These are phyloP conservation scores for Lactarius pseudohatsudake DNA, from an alignment of 768 basidiomycete genomes.

Conservation along the genomic window DNA sequence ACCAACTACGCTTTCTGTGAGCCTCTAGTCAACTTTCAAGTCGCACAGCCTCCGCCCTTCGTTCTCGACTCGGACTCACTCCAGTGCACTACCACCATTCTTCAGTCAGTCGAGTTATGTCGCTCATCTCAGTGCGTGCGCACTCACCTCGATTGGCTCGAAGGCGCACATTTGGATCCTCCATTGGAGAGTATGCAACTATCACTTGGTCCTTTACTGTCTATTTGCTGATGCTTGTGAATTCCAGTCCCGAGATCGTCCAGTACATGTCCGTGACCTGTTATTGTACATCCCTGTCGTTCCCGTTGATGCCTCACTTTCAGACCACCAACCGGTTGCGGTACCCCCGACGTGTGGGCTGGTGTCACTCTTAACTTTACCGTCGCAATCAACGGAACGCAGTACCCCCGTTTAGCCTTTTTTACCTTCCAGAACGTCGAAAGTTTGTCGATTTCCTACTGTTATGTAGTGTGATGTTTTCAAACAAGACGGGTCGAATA, in stretches of 20 bases:
- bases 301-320: background rate
- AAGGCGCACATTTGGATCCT: slow-evolving; percentile 72
- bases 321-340: slow-evolving; percentile 74
- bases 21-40: slow-evolving; percentile 59
- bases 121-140: slow-evolving; percentile 10
- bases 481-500: slow-evolving; percentile 31
- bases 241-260: slow-evolving; percentile 57
- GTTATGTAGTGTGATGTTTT: background rate
- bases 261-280: slow-evolving; percentile 52
- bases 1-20: slow-evolving; percentile 25
- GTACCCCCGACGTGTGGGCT: slow-evolving; percentile 68
- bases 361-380: slow-evolving; percentile 76
- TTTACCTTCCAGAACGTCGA: slow-evolving; percentile 29
- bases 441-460: no score
- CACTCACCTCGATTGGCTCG: background rate
- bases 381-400: slow-evolving; percentile 74
- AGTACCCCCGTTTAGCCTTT: slow-evolving; percentile 68
- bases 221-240: background rate
- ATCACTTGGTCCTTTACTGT: background rate
- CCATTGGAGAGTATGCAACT: slow-evolving; percentile 58
- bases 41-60: slow-evolving; percentile 70
- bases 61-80: slow-evolving; percentile 43
- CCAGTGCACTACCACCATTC: slow-evolving; percentile 62
- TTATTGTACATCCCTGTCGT: background rate
- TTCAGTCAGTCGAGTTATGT: slow-evolving; percentile 49